These are phyloP conservation scores for Nicotiana sylvestris DNA, from an alignment of 257 asterid species.

Conservation along the genomic window DNA sequence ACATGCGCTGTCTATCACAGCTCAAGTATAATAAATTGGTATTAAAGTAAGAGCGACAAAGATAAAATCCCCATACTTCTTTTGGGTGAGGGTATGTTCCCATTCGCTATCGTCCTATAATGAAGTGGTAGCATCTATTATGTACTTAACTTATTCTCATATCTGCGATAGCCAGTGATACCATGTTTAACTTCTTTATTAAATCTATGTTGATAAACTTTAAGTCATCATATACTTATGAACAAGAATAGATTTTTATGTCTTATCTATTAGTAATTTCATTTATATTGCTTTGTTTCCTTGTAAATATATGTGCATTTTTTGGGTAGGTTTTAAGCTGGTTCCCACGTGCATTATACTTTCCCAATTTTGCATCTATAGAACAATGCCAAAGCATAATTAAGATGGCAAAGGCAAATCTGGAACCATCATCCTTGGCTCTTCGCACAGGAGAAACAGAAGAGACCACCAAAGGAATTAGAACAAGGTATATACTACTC, in stretches of 20 bases:
- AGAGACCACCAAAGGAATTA: slow-evolving; percentile 70
- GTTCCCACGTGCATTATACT: slow-evolving; percentile 80
- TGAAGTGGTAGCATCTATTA: neutral
- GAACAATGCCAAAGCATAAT: slow-evolving; percentile 73
- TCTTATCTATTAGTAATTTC: slow-evolving; percentile 6
- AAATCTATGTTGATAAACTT: neutral
- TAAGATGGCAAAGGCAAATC: slow-evolving; percentile 49
- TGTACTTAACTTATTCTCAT: neutral
- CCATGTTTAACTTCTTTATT: neutral
- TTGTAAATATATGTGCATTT: slow-evolving; percentile 8
- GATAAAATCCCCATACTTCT: neutral
- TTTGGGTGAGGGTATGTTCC: neutral
- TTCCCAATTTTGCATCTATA: slow-evolving; percentile 82
- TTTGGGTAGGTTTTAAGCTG: slow-evolving; percentile 70
- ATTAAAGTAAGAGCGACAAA: neutral
- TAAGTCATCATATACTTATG: neutral
- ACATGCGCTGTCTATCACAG: neutral
- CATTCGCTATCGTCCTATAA: neutral
- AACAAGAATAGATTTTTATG: neutral
- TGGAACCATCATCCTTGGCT: slow-evolving; percentile 76
- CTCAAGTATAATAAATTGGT: neutral
- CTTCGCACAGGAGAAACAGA: slow-evolving; percentile 81
- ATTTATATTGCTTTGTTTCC: neutral
- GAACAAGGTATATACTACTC: slow-evolving; percentile 68
- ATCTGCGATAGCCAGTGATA: neutral